A percentile compares a stretch with the other conserved stretches of the same genome.
Conservation (phyloP, 2,329 filamentous ascomycete genomes). For the Cladorrhinum sp. region DNA sequence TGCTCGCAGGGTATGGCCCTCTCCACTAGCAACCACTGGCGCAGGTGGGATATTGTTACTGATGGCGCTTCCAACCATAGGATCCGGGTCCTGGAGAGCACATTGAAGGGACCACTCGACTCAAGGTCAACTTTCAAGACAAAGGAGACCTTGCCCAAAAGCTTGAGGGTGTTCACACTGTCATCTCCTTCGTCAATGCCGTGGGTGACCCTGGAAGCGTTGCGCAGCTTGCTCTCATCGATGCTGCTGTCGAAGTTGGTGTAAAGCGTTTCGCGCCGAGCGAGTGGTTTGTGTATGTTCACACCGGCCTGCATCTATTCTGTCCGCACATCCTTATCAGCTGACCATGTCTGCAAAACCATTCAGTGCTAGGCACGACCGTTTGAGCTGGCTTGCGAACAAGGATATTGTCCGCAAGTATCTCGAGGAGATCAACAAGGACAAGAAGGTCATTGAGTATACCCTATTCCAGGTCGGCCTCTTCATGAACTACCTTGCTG, state of each 20-base stretch:
- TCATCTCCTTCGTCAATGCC: slow-evolving; percentile 28
- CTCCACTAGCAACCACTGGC: background rate
- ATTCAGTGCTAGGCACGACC: slow-evolving; percentile 14
- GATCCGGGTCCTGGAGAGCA: slow-evolving; percentile 8
- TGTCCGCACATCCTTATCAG: slow-evolving; percentile 31
- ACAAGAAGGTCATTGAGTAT: slow-evolving; percentile 45
- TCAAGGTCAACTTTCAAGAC: slow-evolving; percentile 23
- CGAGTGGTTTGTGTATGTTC: slow-evolving; percentile 23
- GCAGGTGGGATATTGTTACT: background rate
- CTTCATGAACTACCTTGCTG: slow-evolving; percentile 48
- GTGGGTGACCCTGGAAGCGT: slow-evolving; percentile 22
- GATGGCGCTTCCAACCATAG: background rate
- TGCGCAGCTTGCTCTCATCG: slow-evolving; percentile 28
- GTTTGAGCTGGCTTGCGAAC: slow-evolving; percentile 33
- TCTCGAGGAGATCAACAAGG: slow-evolving; percentile 40
- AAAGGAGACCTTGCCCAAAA: slow-evolving; percentile 18
- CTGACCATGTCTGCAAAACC: background rate
- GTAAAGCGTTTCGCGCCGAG: slow-evolving; percentile 30
- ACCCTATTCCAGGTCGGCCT: slow-evolving; percentile 47
- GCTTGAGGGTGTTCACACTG: slow-evolving; percentile 26
- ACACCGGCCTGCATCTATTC: background rate
- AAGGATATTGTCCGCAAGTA: slow-evolving; percentile 41
- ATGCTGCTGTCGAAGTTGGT: slow-evolving; percentile 25
- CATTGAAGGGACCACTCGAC: slow-evolving; percentile 13
- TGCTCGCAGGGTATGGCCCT: slow-evolving; percentile 12